These are phyloP conservation scores for Monosporascus sp. DNA, from an alignment of 2,329 filamentous ascomycete species.

Conservation along the genomic window DNA sequence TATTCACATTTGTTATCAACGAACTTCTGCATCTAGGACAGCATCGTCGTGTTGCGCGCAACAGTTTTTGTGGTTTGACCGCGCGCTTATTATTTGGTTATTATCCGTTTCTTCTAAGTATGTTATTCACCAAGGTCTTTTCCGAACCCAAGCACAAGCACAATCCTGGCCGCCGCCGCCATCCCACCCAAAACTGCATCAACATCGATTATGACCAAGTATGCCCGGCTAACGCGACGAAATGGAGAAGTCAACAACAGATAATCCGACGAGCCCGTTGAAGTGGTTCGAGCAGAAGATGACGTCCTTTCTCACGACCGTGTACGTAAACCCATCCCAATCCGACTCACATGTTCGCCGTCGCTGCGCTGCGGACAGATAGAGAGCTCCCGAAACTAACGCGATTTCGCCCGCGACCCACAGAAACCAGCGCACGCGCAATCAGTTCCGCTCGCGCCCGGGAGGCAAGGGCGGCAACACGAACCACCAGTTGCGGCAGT, in stretches of 20 bases:
- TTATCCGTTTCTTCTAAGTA: too few relatives aligned
- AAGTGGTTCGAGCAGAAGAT: constrained; percentile 38
- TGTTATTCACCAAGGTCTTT: too few relatives aligned
- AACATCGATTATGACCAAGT: neutral
- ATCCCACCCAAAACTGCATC: neutral
- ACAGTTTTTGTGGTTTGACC: neutral
- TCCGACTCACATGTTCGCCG: constrained; percentile 9
- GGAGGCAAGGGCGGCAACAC: constrained; percentile 75
- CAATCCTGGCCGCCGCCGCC: neutral
- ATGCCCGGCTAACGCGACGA: constrained; percentile 18
- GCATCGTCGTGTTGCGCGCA: neutral
- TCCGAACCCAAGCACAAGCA: neutral
- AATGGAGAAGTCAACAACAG: constrained; percentile 17
- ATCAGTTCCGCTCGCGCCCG: constrained; percentile 83
- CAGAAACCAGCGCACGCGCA: constrained; percentile 82
- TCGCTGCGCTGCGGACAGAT: neutral
- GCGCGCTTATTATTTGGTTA: too few relatives aligned
- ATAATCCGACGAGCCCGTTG: constrained; percentile 8
- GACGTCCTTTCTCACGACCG: constrained; percentile 74
- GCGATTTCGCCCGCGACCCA: constrained; percentile 22
- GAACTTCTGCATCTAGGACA: neutral
- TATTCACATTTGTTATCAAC: neutral
- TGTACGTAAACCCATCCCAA: constrained; percentile 21
- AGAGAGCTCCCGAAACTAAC: constrained; percentile 16
- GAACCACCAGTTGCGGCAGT: constrained; percentile 89